phyloP scores from a whole-genome alignment of 768 basidiomycete species.

The Calocybe gangraenosa region DNA sequence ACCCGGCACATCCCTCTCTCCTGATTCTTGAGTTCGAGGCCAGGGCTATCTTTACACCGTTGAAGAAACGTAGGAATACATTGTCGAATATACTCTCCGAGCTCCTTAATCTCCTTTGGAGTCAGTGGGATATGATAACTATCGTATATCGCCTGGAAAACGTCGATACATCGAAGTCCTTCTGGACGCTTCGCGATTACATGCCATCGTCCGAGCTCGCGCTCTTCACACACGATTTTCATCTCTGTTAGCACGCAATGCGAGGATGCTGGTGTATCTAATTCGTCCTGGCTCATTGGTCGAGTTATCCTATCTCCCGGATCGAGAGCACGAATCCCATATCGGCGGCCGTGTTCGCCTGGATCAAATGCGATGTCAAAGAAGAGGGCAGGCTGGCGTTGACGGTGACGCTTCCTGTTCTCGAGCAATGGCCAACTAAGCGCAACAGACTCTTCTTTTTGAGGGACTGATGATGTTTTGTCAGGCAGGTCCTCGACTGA shows the following conservation, averaged over 20 bases:
- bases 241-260: constrained; percentile 44
- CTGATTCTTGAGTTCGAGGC: constrained; percentile 36
- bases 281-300: constrained; percentile 32
- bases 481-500: neutral
- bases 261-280: constrained; percentile 37
- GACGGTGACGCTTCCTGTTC: neutral
- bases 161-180: constrained; percentile 51
- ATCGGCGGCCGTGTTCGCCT: neutral
- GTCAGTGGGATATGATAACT: constrained; percentile 42
- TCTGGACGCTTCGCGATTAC: constrained; percentile 37
- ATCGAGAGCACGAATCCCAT: constrained; percentile 6
- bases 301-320: neutral
- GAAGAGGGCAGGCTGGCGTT: neutral
- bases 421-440: constrained; percentile 16
- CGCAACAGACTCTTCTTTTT: constrained; percentile 7
- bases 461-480: constrained; percentile 3
- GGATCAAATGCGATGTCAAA: constrained; percentile 13
- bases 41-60: constrained; percentile 40
- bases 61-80: constrained; percentile 42
- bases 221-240: constrained; percentile 39
- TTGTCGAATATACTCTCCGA: constrained; percentile 22
- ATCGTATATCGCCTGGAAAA: constrained; percentile 55
- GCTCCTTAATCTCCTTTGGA: constrained; percentile 30
- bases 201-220: constrained; percentile 33
- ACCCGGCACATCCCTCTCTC: constrained; percentile 50